A percentile compares a stretch with the other conserved stretches of the same genome.
Conservation (phyloP, 2,329 filamentous ascomycete species). For the Onygena corvina region DNA sequence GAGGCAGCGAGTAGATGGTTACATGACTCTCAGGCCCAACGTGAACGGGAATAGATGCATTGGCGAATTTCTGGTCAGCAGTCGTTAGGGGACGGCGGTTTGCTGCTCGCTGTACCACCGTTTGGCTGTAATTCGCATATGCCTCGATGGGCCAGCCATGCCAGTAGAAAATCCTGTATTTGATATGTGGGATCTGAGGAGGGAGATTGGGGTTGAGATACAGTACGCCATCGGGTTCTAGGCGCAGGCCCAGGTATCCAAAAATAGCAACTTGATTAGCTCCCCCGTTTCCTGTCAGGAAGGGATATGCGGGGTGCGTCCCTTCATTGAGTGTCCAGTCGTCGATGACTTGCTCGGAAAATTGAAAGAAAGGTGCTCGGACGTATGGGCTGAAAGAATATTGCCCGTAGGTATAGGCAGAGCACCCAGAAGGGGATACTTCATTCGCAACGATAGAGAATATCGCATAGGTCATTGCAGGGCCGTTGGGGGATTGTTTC, state of each 20-base stretch:
- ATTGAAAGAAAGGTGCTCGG: conserved; percentile 56
- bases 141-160: conserved; percentile 53
- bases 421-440: conserved; percentile 54
- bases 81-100: conserved; percentile 35
- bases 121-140: conserved; percentile 52
- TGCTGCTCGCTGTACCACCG: conserved; percentile 44
- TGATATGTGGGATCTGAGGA: conserved; percentile 50
- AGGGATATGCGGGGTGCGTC: conserved; percentile 57
- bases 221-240: conserved; percentile 47
- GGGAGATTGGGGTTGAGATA: conserved; percentile 54
- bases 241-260: conserved; percentile 53
- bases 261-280: conserved; percentile 56
- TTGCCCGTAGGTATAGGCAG: conserved; percentile 55
- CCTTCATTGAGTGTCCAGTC: conserved; percentile 49
- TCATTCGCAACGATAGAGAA: conserved; percentile 56
- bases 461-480: conserved; percentile 61
- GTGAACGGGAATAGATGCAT: conserved; percentile 46
- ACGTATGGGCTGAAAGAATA: conserved; percentile 53
- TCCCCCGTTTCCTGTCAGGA: conserved; percentile 59
- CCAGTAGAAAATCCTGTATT: conserved; percentile 54
- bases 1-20: conserved; percentile 36
- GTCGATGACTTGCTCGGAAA: conserved; percentile 57
- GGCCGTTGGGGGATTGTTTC: conserved; percentile 55
- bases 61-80: conserved; percentile 45
- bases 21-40: conserved; percentile 38